Base-by-base conservation (phyloP, 2,329 filamentous ascomycete species). In the Arthrinium phaeospermum region DNA sequence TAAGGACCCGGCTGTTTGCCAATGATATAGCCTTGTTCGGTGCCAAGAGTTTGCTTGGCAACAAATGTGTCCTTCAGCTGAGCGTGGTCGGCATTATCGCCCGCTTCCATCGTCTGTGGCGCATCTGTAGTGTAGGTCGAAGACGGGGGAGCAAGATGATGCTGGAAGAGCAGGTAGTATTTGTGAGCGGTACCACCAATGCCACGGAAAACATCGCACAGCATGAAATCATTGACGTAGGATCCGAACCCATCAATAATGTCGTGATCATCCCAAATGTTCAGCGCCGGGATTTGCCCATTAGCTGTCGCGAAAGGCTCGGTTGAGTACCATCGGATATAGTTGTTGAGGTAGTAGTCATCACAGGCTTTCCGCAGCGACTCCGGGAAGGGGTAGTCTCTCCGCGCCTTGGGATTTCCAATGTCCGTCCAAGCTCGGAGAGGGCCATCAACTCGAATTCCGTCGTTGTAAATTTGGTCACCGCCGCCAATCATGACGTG, bases 191-290 rank as follows among this genome's bases (percentile, higher is more conserved):
- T 91, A 45, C 94, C 94, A 6, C 96, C 96, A 72, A 99, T 90
- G 27, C 96, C 96, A 64, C 93, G 92, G 82, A 99, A 98, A 7
- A 99, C 94, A 67, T 94, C 89, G 70, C 94, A 96, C 77, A 89
- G 90, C 95, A 98, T 98, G 80, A 98, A 98, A 49, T 95, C 91
- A 78, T 98, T 91, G 37, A 95, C 91, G 81, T 99, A 99, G 0
- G 95, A 98, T 4, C 96, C 96, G 80, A 94, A 99, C 0, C 96
- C 96, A 81, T 95, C 93, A 76, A 96, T 96, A 76, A 95, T 95
- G 84, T 96, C 94, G 81, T 98, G 96, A 77, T 99, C 96, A 81
- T 99, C 96, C 95, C 96, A 99, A 64, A 99, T 94, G 79, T 98
- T 99, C 75, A 99, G 85, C 89, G 98, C 97, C 0, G 96, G 92